phyloP scores from a whole-genome alignment of 352 stramenopile species.

The Globisporangium lucens region DNA sequence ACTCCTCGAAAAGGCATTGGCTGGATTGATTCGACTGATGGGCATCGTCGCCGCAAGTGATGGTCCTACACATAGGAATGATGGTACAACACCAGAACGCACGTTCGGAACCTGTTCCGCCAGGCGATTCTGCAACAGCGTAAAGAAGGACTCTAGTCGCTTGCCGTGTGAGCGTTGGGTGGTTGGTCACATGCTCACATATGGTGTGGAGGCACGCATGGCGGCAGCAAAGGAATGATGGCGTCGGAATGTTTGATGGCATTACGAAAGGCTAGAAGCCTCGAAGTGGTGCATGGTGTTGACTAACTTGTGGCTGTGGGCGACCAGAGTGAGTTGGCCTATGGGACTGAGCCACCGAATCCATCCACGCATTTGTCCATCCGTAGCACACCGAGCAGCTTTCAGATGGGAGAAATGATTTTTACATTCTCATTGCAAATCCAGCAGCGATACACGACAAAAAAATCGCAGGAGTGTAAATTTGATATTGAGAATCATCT shows the following conservation, averaged over 20 bases:
- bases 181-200: background rate
- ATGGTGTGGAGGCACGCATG: background rate
- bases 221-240: background rate
- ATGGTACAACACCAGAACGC: background rate
- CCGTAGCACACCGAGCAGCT: too few species aligned
- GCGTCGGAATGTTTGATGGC: background rate
- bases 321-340: too few species aligned
- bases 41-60: background rate
- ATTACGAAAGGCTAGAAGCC: too few species aligned
- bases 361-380: background rate
- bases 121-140: background rate
- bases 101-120: conserved; percentile 1
- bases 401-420: too few species aligned
- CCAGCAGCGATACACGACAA: too few species aligned
- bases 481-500: background rate
- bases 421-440: too few species aligned
- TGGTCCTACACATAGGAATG: background rate
- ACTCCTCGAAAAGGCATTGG: conserved; percentile 6
- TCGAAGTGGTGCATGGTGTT: too few species aligned
- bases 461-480: background rate
- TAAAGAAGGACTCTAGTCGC: background rate
- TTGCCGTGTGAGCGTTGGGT: background rate
- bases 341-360: background rate
- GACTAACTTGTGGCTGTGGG: too few species aligned
- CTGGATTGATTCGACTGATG: background rate